Base-by-base conservation (phyloP, 2,329 filamentous ascomycete genomes). In the Penicillium frequentans region DNA sequence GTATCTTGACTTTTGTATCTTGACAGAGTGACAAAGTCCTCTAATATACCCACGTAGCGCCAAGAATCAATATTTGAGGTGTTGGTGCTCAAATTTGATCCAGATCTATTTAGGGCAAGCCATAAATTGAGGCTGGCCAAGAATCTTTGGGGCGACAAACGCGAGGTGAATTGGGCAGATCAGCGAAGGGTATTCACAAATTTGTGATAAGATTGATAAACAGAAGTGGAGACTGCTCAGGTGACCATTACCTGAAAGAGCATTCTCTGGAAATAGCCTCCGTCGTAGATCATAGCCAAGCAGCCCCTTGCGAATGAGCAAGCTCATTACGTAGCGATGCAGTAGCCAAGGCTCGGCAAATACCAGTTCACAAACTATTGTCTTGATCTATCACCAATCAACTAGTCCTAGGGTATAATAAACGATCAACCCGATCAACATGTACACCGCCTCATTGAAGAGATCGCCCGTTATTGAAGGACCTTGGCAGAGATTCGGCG, bases 301-400 rank as follows among this genome's bases (percentile, higher is more conserved):
- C 37, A 42, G 11, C 19, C 21, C 39, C 39, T 42, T 42, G 39
- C n/a, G 9, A 21, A 23, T 11, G 11, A 42, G 3, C 10, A 21
- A 11, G 39, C 39, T 14, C 9, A 42, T 42, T 42, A 42, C 39
- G 39, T 23, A 42, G 19, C 19, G 39, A 42, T 5, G 39, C 39
- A 42, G 51, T 14, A 54, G 52, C 52, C 45, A 54, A 54, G 52
- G 43, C 52, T 54, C 52, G 52, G 33, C 44, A 48, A 29, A 35
- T 39, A 24, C 23, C 23, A 49, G n/a, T 43, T 44, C 33, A 24
- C 45, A 49, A 19, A 54, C 26, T 54, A 54, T 42, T 54, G 49
- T 44, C 16, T 52, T 29, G 24, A 9, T 42, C 39, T 42, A 23
- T 11, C 23, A 42, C 19, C 19, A 19, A 23, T 42, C n/a, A 23